Conservation (phyloP, 2,329 filamentous ascomycete species). For the Venturia asperata region DNA sequence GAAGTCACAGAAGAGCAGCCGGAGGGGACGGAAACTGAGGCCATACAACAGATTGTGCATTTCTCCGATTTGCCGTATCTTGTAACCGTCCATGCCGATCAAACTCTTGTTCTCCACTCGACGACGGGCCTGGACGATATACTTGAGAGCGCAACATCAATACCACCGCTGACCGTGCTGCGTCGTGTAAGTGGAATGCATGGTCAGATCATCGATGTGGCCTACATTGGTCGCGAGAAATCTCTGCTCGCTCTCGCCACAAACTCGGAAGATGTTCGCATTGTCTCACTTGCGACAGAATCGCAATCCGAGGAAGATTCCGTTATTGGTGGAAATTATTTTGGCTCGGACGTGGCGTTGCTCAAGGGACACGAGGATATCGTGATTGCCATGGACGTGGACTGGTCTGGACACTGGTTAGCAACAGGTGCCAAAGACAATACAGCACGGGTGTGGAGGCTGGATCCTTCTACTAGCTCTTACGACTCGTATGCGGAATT, state of each 20-base stretch:
- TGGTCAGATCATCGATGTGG: slow-evolving; percentile 94
- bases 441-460: slow-evolving; percentile 79
- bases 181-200: slow-evolving; percentile 90
- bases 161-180: slow-evolving; percentile 55
- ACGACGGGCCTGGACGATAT: slow-evolving; percentile 37
- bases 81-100: slow-evolving; percentile 79
- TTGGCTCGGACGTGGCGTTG: slow-evolving; percentile 80
- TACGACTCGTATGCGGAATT: slow-evolving; percentile 61
- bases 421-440: slow-evolving; percentile 97
- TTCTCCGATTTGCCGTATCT: slow-evolving; percentile 60
- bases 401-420: slow-evolving; percentile 97
- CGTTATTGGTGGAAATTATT: slow-evolving; percentile 50
- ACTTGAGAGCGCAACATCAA: slow-evolving; percentile 36
- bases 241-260: slow-evolving; percentile 85
- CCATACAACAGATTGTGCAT: slow-evolving; percentile 66
- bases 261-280: slow-evolving; percentile 85
- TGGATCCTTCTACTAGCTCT: slow-evolving; percentile 67
- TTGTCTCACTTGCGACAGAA: slow-evolving; percentile 60
- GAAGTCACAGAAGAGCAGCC: slow-evolving; percentile 74
- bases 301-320: slow-evolving; percentile 28
- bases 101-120: slow-evolving; percentile 73
- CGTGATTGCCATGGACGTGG: slow-evolving; percentile 85
- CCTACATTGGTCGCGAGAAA: slow-evolving; percentile 72
- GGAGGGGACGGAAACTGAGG: slow-evolving; percentile 51
- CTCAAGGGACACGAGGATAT: slow-evolving; percentile 92